phyloP scores from a whole-genome alignment of 2,329 filamentous ascomycete species.

The Calonectria hawksworthii region DNA sequence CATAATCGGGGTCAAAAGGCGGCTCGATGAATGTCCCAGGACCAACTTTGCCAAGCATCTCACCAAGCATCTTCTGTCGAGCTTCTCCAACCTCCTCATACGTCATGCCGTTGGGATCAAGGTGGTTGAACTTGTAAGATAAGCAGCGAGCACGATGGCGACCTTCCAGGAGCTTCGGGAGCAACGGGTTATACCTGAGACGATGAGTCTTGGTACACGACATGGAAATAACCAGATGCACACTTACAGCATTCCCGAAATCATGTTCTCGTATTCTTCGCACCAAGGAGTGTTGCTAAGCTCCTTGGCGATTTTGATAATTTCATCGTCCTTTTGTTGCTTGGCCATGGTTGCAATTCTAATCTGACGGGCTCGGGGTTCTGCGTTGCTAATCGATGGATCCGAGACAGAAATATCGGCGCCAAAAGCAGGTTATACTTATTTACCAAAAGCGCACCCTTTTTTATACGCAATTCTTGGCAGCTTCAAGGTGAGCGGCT shows the following conservation, averaged over 20 bases:
- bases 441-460: too few relatives aligned
- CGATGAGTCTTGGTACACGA: neutral
- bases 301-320: constrained; percentile 29
- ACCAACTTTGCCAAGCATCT: constrained; percentile 39
- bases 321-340: constrained; percentile 22
- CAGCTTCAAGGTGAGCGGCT: neutral
- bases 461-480: neutral
- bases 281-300: constrained; percentile 24
- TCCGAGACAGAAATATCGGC: too few relatives aligned
- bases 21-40: constrained; percentile 69
- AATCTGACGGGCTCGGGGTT: neutral
- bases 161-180: constrained; percentile 34
- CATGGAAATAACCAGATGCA: neutral
- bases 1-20: constrained; percentile 74
- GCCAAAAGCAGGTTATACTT: too few relatives aligned
- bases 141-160: constrained; percentile 40
- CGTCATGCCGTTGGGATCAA: constrained; percentile 39
- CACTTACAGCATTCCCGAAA: constrained; percentile 34
- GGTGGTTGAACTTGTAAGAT: constrained; percentile 41
- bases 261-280: constrained; percentile 37
- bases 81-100: constrained; percentile 22
- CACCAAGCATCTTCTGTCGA: constrained; percentile 26
- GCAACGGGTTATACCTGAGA: constrained; percentile 39
- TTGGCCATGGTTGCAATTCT: constrained; percentile 13
- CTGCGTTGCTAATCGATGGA: too few relatives aligned